These are phyloP conservation scores for Terfezia boudieri DNA, from an alignment of 495 filamentous ascomycete species.

Conservation along the genomic window DNA sequence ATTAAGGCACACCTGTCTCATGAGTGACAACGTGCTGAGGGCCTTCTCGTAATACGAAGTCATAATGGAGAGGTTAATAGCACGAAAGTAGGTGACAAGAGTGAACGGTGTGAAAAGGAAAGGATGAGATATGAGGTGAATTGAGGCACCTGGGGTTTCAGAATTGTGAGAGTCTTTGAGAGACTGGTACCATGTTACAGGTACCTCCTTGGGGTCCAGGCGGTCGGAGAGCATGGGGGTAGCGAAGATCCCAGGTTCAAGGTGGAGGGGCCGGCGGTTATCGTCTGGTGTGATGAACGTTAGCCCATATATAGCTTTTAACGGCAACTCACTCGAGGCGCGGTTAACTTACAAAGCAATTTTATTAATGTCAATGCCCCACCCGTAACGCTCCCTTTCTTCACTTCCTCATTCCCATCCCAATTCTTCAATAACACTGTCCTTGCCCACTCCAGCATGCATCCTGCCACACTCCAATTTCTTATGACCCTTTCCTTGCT, in stretches of 20 bases:
- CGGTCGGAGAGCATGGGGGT: slow-evolving; percentile 55
- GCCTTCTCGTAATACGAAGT: slow-evolving; percentile 49
- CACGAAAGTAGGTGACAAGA: slow-evolving; percentile 64
- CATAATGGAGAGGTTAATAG: slow-evolving; percentile 74
- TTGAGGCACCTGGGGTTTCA: slow-evolving; percentile 13
- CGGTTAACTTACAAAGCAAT: slow-evolving; percentile 38
- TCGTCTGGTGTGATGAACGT: slow-evolving; percentile 21
- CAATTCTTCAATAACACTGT: slow-evolving; percentile 11
- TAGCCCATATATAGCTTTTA: no score
- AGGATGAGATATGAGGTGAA: slow-evolving; percentile 60
- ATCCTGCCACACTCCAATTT: slow-evolving; percentile 13
- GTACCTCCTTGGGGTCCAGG: slow-evolving; percentile 53
- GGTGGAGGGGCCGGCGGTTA: slow-evolving; percentile 36
- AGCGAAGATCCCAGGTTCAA: slow-evolving; percentile 45
- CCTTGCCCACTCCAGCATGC: slow-evolving; percentile 16
- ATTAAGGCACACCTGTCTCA: slow-evolving; percentile 32
- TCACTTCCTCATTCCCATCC: slow-evolving; percentile 11
- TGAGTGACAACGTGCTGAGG: slow-evolving; percentile 36
- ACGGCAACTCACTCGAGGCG: no score
- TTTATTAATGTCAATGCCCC: slow-evolving; percentile 39
- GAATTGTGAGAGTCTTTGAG: slow-evolving; percentile 28
- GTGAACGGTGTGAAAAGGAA: slow-evolving; percentile 55
- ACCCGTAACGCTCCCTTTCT: slow-evolving; percentile 15
- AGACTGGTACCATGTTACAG: slow-evolving; percentile 46
- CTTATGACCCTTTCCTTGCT: slow-evolving; percentile 1